These are phyloP conservation scores for Furculomyces boomerangus DNA, from an alignment of 371 early-diverging fungal genomes.

Conservation along the genomic window DNA sequence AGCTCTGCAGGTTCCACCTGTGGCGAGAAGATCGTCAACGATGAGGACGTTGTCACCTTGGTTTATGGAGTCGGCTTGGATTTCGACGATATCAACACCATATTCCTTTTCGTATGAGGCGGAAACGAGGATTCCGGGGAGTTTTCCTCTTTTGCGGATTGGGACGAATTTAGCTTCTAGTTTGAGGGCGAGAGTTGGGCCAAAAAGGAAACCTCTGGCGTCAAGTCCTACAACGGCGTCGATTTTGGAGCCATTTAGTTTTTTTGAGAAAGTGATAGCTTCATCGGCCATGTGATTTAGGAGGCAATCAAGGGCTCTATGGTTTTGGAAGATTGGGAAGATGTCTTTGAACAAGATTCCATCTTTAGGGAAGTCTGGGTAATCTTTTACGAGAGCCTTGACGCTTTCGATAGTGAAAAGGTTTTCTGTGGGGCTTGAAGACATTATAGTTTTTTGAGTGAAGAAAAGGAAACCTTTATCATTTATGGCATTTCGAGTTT, in stretches of 20 bases:
- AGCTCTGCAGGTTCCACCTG: conserved; percentile 76
- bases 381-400: conserved; percentile 44
- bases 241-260: conserved; percentile 29
- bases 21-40: conserved; percentile 92
- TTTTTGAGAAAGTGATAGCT: conserved; percentile 38
- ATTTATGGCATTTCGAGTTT: no score
- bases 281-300: conserved; percentile 71
- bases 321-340: conserved; percentile 90
- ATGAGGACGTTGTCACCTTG: conserved; percentile 71
- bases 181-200: conserved; percentile 72
- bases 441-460: no score
- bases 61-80: conserved; percentile 66
- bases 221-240: conserved; percentile 83
- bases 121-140: conserved; percentile 58
- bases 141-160: conserved; percentile 89
- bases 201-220: conserved; percentile 83
- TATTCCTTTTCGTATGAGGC: conserved; percentile 87
- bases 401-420: conserved; percentile 26
- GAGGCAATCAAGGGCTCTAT: conserved; percentile 76
- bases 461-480: no score
- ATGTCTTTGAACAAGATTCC: conserved; percentile 88
- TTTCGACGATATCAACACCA: conserved; percentile 86
- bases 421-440: no score
- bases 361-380: conserved; percentile 70
- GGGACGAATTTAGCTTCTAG: conserved; percentile 86